These are phyloP conservation scores for Berberis thunbergii DNA, from an alignment of 164 flowering plant species.

Conservation along the genomic window DNA sequence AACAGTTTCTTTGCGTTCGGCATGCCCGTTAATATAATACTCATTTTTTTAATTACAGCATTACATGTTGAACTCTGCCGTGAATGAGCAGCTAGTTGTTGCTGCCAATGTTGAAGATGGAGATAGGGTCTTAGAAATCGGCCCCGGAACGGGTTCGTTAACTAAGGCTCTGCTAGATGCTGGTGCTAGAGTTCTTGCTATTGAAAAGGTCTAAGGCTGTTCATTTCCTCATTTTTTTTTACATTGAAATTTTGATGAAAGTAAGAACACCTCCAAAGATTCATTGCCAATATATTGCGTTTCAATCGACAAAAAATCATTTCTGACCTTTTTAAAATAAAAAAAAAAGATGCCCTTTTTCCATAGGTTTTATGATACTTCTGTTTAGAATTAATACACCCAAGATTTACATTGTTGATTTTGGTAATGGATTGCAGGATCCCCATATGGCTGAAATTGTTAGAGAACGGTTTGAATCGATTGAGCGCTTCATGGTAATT, in stretches of 20 bases:
- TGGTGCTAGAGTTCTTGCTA: conserved; percentile 80
- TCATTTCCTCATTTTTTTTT: neutral
- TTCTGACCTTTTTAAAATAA: no score
- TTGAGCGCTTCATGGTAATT: conserved; percentile 45
- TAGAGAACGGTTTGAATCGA: conserved; percentile 54
- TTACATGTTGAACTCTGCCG: conserved; percentile 72
- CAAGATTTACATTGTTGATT: neutral
- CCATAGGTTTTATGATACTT: neutral
- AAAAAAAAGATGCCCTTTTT: no score
- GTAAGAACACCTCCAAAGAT: no score
- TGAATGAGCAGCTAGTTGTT: conserved; percentile 62
- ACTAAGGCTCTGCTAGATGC: conserved; percentile 68
- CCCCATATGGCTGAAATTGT: conserved; percentile 77
- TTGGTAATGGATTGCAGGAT: conserved; percentile 46
- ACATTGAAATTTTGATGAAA: no score
- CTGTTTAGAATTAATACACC: neutral
- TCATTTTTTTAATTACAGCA: conserved; percentile 42
- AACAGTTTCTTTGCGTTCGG: conserved; percentile 11
- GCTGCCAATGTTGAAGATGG: conserved; percentile 67
- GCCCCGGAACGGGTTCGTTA: conserved; percentile 95
- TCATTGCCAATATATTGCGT: no score
- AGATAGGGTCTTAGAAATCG: conserved; percentile 82
- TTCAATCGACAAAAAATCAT: no score
- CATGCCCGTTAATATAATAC: neutral
- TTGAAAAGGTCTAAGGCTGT: conserved; percentile 68